Evolutionary conservation across 2,329 filamentous ascomycete species (phyloP), one percentile per base, ranked within the genome.

Genomic region (Rhexocercosporidium sp.): DNA sequence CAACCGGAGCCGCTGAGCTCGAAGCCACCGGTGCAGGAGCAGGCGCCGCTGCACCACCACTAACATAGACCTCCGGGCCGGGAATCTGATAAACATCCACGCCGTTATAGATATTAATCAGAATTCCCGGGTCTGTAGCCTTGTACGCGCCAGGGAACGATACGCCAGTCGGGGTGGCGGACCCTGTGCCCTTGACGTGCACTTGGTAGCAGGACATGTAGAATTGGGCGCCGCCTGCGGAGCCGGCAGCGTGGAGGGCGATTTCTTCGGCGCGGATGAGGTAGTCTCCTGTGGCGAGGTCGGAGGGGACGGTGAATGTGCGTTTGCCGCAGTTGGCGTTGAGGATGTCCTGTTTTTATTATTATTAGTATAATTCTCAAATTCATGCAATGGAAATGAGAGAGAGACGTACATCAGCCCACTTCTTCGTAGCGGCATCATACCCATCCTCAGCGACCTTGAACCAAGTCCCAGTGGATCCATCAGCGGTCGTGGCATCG

Each of bases 201-300:
- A 85, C 77, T 78, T 85, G 83, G 71, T 62, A 77, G 70, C 78
- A 81, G 22, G 75, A 76, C 57, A 79, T 72, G 66, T 81, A 81
- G 68, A 79, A 78, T 65, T 81, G 79, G 18, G 80, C 79, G 11
- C 74, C 75, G n/a, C 78, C 80, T 12, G 67, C 65, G 14, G 68
- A 74, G 67, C 76, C 75, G 18, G 84, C 84, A 20, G 84, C 83
- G 76, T 87, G 84, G 53, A 87, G 78, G 7, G 84, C 84, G 49
- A 86, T 79, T 37, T 84, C 79, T 78, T 88, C 85, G 31, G 84
- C 82, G 51, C 85, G 81, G 74, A 88, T 77, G 31, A 88, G 81
- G 71, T 87, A 87, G 59, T 86, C 79, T 53, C 85, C 85, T 1
- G 83, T 78, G 3, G 84, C 82, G 66, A 87, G 80, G 77, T 82